These are phyloP conservation scores for Coleophoma eucalyptorum DNA, from an alignment of 2,329 filamentous ascomycete species.

Conservation along the genomic window DNA sequence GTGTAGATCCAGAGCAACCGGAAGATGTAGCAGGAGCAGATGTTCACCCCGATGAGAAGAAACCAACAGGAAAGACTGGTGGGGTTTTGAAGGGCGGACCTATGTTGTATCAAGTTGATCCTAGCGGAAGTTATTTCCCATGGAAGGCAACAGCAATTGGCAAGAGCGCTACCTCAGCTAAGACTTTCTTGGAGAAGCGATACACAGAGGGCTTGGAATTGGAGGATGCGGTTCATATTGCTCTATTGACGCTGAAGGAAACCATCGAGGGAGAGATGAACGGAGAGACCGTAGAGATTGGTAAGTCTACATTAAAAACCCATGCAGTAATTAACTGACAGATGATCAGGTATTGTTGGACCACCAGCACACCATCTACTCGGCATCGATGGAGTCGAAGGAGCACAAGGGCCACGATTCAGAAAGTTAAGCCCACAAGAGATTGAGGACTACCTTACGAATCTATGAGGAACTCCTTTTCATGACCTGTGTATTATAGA, in stretches of 20 bases:
- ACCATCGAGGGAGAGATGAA: constrained; percentile 99
- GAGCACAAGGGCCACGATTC: constrained; percentile 81
- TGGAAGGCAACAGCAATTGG: constrained; percentile 99
- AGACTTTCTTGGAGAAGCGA: constrained; percentile 98
- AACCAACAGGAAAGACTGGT: constrained; percentile 80
- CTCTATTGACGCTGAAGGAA: constrained; percentile 94
- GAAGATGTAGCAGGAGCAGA: constrained; percentile 48
- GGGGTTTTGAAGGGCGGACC: constrained; percentile 94
- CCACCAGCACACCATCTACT: constrained; percentile 90
- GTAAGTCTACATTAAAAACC: constrained; percentile 42
- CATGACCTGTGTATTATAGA: constrained; percentile 31
- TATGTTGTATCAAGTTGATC: constrained; percentile 97
- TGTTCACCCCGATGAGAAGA: constrained; percentile 65
- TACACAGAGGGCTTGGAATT: constrained; percentile 97
- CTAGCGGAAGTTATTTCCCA: constrained; percentile 97
- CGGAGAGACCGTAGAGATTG: constrained; percentile 96
- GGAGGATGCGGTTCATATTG: constrained; percentile 98
- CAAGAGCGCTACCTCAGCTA: constrained; percentile 96
- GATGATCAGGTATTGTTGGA: constrained; percentile 76
- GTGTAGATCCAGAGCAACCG: constrained; percentile 80
- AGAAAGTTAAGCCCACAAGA: constrained; percentile 94
- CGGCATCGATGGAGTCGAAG: constrained; percentile 85
- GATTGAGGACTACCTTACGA: constrained; percentile 99
- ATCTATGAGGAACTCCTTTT: constrained; percentile 57
- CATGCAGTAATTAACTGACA: constrained; percentile 14